These are phyloP conservation scores for Flammula alnicola DNA, from an alignment of 1,284 basidiomycete species.

Conservation along the genomic window DNA sequence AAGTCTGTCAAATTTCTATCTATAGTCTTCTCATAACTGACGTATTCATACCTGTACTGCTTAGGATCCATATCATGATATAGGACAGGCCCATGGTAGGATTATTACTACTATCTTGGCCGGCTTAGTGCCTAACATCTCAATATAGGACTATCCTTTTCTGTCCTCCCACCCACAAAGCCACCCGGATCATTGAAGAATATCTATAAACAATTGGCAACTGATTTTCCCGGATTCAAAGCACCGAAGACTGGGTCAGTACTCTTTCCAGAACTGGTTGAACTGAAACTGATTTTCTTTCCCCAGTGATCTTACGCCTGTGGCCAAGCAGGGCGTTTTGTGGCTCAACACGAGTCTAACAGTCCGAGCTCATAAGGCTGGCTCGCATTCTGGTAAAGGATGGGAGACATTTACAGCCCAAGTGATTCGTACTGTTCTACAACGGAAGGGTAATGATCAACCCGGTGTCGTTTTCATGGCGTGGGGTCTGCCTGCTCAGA, in stretches of 20 bases:
- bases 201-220: constrained; percentile 86
- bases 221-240: constrained; percentile 76
- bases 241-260: constrained; percentile 78
- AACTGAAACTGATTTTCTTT: background rate
- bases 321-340: constrained; percentile 86
- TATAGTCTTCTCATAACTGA: background rate
- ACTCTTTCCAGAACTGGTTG: background rate
- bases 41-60: background rate
- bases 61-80: constrained; percentile 75
- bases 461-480: constrained; percentile 83
- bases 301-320: constrained; percentile 75
- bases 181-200: constrained; percentile 83
- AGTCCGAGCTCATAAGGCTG: constrained; percentile 78
- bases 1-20: constrained; percentile 36
- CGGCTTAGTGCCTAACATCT: background rate
- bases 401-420: constrained; percentile 85
- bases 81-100: constrained; percentile 72
- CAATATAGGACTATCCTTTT: constrained; percentile 78
- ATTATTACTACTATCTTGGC: background rate
- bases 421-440: constrained; percentile 54
- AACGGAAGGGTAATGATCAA: constrained; percentile 48
- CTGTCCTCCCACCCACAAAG: constrained; percentile 78
- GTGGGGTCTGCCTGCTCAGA: constrained; percentile 89
- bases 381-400: constrained; percentile 69
- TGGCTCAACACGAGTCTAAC: constrained; percentile 91